phyloP scores from a whole-genome alignment of 1,139 yeast species.

The Casaregolazyma suthepensis region DNA sequence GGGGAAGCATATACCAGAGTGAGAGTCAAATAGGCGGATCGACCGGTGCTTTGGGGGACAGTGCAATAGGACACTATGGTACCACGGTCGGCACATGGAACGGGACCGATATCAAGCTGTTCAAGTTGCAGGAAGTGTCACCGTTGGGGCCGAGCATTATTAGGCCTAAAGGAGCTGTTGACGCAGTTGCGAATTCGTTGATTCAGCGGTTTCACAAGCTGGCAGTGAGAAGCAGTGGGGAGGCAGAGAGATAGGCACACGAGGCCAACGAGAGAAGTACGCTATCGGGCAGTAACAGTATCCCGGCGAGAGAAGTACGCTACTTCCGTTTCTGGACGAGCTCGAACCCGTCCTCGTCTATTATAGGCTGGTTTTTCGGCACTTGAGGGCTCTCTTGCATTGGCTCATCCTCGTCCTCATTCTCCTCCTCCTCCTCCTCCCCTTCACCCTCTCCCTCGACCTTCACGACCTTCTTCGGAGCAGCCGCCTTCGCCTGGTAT shows the following conservation, averaged over 20 bases:
- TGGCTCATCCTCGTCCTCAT: slow-evolving; percentile 39
- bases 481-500: slow-evolving; percentile 51
- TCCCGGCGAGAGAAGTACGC: too few relatives aligned
- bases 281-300: too few relatives aligned
- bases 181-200: slow-evolving; percentile 47
- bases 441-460: slow-evolving; percentile 41
- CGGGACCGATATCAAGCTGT: slow-evolving; percentile 55
- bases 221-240: slow-evolving; percentile 7
- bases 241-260: background rate
- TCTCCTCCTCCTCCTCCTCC: slow-evolving; percentile 40
- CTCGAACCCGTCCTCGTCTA: slow-evolving; percentile 93
- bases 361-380: slow-evolving; percentile 49
- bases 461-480: slow-evolving; percentile 25
- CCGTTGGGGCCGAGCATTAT: slow-evolving; percentile 39
- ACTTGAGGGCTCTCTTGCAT: slow-evolving; percentile 33
- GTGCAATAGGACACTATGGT: slow-evolving; percentile 4
- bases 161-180: slow-evolving; percentile 43
- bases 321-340: slow-evolving; percentile 51
- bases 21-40: slow-evolving; percentile 28
- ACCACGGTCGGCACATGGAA: slow-evolving; percentile 46
- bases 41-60: slow-evolving; percentile 5
- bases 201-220: slow-evolving; percentile 25
- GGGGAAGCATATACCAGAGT: slow-evolving; percentile 56
- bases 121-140: slow-evolving; percentile 44
- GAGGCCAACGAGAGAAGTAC: too few relatives aligned